Conservation (phyloP, 495 filamentous ascomycete genomes). For the Apodospora peruviana region DNA sequence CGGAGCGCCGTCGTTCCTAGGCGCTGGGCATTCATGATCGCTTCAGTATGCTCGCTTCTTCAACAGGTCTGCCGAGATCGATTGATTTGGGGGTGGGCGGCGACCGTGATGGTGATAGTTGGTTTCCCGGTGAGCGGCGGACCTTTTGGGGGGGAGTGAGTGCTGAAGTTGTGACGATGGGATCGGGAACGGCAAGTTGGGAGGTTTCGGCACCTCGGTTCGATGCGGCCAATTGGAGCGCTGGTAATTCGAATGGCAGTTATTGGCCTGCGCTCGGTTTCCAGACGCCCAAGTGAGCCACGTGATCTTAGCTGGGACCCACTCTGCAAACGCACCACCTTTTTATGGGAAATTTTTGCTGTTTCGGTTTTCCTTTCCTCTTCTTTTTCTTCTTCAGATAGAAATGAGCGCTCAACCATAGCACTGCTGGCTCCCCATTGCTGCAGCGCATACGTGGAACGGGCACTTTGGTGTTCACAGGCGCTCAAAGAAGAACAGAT, state of each 20-base stretch:
- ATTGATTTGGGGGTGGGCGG: neutral
- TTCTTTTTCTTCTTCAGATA: slow-evolving; percentile 44
- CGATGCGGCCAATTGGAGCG: slow-evolving; percentile 21
- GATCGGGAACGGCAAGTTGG: neutral
- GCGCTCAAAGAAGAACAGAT: slow-evolving; percentile 46
- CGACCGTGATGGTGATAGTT: neutral
- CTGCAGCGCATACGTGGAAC: slow-evolving; percentile 30
- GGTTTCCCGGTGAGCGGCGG: neutral
- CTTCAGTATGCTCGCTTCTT: neutral
- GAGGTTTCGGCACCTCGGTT: slow-evolving; percentile 26
- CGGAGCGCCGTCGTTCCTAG: slow-evolving; percentile 31
- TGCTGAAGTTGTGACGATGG: neutral
- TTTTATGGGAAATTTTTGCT: slow-evolving; percentile 3
- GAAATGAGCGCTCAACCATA: slow-evolving; percentile 37
- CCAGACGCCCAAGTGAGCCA: slow-evolving; percentile 1
- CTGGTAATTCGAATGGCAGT: slow-evolving; percentile 20
- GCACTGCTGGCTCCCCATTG: slow-evolving; percentile 29
- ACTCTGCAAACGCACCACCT: slow-evolving; percentile 12
- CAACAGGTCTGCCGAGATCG: neutral
- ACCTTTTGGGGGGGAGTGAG: neutral
- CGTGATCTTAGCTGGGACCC: slow-evolving; percentile 13
- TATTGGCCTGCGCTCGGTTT: slow-evolving; percentile 2
- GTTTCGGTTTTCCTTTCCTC: slow-evolving; percentile 16
- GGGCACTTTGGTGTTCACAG: slow-evolving; percentile 35
- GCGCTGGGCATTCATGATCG: slow-evolving; percentile 30